phyloP scores from a whole-genome alignment of 176 grass and related monocot species.

The Oryza glaberrima region DNA sequence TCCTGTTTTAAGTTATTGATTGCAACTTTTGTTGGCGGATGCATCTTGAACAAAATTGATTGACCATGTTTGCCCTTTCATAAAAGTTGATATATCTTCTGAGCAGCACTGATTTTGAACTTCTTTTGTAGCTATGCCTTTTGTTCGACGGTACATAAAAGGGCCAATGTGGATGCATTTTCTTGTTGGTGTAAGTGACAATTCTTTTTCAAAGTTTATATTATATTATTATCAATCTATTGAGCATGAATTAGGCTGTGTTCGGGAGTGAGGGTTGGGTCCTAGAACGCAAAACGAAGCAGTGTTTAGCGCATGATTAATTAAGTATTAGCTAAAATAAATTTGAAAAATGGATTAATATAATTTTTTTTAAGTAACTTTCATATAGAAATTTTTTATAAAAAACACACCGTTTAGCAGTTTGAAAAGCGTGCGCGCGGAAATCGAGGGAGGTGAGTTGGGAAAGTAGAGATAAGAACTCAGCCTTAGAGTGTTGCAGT shows the following conservation, averaged over 20 bases:
- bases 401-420: no score
- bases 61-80: not conserved
- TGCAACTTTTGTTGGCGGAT: not conserved
- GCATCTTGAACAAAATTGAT: not conserved
- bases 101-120: conserved; percentile 32
- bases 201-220: conserved; percentile 1
- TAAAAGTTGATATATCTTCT: not conserved
- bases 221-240: not conserved
- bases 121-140: conserved; percentile 72
- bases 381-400: no score
- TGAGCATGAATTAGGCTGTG: not conserved
- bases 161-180: conserved; percentile 98
- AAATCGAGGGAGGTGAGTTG: no score
- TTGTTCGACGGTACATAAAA: conserved; percentile 69
- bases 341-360: no score
- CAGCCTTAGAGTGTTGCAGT: no score
- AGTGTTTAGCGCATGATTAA: no score
- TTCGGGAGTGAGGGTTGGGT: no score
- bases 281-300: no score
- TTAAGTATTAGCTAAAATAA: no score
- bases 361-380: no score
- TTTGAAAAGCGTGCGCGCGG: no score
- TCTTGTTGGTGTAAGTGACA: conserved; percentile 86
- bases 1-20: not conserved
- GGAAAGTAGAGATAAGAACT: no score